Conservation (phyloP, 2,329 filamentous ascomycete genomes). For the Sphaerulina populicola region DNA sequence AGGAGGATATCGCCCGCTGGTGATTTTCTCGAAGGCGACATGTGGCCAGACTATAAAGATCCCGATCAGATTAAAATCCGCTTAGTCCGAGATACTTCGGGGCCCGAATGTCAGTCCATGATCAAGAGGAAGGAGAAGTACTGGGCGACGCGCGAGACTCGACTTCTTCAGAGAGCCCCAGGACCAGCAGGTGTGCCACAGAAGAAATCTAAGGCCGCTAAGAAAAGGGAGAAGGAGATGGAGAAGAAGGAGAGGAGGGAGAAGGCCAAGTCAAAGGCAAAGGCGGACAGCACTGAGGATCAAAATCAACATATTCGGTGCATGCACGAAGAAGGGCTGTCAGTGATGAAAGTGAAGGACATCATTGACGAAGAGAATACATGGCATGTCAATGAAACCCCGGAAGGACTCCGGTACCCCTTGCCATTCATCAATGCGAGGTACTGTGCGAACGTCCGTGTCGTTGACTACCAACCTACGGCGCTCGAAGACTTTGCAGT, state of each 20-base stretch:
- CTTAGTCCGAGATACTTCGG: slow-evolving; percentile 37
- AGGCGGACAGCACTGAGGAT: slow-evolving; percentile 13
- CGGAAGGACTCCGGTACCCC: slow-evolving; percentile 13
- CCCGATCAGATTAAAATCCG: slow-evolving; percentile 52
- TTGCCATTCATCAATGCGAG: slow-evolving; percentile 49
- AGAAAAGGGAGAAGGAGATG: slow-evolving; percentile 31
- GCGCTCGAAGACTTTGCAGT: slow-evolving; percentile 62
- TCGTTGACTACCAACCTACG: slow-evolving; percentile 70
- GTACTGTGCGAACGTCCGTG: slow-evolving; percentile 62
- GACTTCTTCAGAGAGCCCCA: neutral
- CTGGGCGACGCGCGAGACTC: slow-evolving; percentile 31
- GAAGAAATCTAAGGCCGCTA: slow-evolving; percentile 14
- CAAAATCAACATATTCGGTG: slow-evolving; percentile 34
- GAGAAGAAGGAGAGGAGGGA: too few species aligned
- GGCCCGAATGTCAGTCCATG: slow-evolving; percentile 47
- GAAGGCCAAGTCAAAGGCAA: slow-evolving; percentile 10
- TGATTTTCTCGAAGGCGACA: slow-evolving; percentile 55
- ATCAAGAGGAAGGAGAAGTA: slow-evolving; percentile 59
- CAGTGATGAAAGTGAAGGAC: slow-evolving; percentile 36
- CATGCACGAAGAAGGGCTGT: slow-evolving; percentile 36
- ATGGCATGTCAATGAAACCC: slow-evolving; percentile 42
- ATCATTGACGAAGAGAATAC: slow-evolving; percentile 42
- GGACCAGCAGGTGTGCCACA: slow-evolving; percentile 10
- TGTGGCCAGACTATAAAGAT: slow-evolving; percentile 54
- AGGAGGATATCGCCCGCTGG: slow-evolving; percentile 47